Percentiles rank a stretch among this genome's conserved stretches.
Evolutionary conservation across 345 rosid genomes (phyloP).

Genomic region (Salix arbutifolia): DNA sequence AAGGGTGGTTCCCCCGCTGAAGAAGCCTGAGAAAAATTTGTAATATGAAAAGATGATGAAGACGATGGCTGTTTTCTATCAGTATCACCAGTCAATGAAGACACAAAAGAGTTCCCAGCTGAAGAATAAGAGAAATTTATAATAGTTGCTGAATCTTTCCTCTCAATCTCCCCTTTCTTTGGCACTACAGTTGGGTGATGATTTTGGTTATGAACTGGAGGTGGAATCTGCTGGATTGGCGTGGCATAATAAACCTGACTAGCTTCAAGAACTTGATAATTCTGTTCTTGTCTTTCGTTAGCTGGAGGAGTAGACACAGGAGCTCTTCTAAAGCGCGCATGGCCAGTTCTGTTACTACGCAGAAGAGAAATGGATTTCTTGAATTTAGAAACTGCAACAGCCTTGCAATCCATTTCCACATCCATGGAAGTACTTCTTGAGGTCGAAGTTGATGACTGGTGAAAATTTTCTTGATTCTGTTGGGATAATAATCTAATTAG

Average conservation of each 20-base stretch:
- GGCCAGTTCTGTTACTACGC: conserved; percentile 70
- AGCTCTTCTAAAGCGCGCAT: conserved; percentile 77
- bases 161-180: conserved; percentile 29
- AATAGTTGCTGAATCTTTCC: conserved; percentile 53
- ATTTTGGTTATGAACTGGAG: conserved; percentile 11
- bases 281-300: conserved; percentile 13
- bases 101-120: conserved; percentile 45
- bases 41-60: conserved; percentile 52
- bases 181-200: conserved; percentile 18
- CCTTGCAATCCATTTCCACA: conserved; percentile 47
- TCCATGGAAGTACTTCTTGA: conserved; percentile 32
- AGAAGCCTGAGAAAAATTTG: conserved; percentile 49
- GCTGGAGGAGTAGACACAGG: conserved; percentile 20
- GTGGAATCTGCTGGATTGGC: conserved; percentile 73
- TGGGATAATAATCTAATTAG: conserved; percentile 26
- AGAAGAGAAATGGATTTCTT: conserved; percentile 65
- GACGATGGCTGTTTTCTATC: conserved; percentile 41
- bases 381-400: conserved; percentile 68
- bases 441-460: conserved; percentile 14
- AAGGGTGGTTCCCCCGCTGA: conserved; percentile 72
- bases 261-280: conserved; percentile 10
- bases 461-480: conserved; percentile 11
- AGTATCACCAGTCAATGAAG: conserved; percentile 49
- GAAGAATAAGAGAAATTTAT: conserved; percentile 65
- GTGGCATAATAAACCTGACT: conserved; percentile 48